phyloP scores from a whole-genome alignment of 768 basidiomycete species.

The Leccinum broughii region DNA sequence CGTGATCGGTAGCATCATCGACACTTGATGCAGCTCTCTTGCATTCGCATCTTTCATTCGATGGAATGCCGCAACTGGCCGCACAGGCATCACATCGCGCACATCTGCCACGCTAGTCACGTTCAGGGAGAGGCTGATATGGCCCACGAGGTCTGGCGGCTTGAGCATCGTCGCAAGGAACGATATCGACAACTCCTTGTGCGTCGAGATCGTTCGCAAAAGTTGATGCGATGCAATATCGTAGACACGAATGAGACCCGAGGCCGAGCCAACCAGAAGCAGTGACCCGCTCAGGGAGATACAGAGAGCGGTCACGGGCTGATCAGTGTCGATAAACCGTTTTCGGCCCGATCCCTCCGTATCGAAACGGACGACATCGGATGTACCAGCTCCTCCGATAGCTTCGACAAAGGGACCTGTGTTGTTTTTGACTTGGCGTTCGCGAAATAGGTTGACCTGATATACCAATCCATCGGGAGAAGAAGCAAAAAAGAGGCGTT shows the following conservation, averaged over 20 bases:
- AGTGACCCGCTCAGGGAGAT: slow-evolving; percentile 78
- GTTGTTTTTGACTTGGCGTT: slow-evolving; percentile 50
- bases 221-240: slow-evolving; percentile 91
- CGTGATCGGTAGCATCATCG: slow-evolving; percentile 56
- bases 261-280: slow-evolving; percentile 78
- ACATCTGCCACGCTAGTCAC: slow-evolving; percentile 36
- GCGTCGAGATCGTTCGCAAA: slow-evolving; percentile 75
- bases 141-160: slow-evolving; percentile 85
- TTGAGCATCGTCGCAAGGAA: slow-evolving; percentile 77
- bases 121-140: slow-evolving; percentile 57
- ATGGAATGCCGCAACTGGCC: slow-evolving; percentile 69
- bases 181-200: slow-evolving; percentile 68
- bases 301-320: slow-evolving; percentile 68
- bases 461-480: slow-evolving; percentile 74
- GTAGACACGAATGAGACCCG: slow-evolving; percentile 76
- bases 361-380: slow-evolving; percentile 70
- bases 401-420: slow-evolving; percentile 60
- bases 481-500: slow-evolving; percentile 87
- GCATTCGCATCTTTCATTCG: slow-evolving; percentile 66
- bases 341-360: slow-evolving; percentile 51
- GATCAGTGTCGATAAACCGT: slow-evolving; percentile 67
- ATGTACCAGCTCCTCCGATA: slow-evolving; percentile 70
- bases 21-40: slow-evolving; percentile 69
- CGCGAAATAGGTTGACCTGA: slow-evolving; percentile 76
- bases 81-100: slow-evolving; percentile 64